phyloP scores from a whole-genome alignment of 495 filamentous ascomycete species.

The Penicillium cinerascens region DNA sequence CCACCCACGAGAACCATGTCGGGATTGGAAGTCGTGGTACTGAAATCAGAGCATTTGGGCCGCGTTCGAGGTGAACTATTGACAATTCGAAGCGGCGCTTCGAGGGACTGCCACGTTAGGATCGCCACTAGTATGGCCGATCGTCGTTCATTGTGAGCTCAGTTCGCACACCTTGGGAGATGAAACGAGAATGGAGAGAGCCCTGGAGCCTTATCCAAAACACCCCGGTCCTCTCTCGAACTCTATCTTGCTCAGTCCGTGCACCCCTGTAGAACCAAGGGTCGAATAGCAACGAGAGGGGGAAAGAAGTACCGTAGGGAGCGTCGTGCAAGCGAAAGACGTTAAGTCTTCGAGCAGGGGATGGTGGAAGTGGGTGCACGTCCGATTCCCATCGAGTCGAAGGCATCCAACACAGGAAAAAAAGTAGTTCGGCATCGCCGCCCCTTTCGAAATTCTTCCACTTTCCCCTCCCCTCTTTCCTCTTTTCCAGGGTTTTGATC shows the following conservation, averaged over 20 bases:
- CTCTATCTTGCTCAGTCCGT: constrained; percentile 11
- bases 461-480: constrained; percentile 1
- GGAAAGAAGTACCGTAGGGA: background rate
- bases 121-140: constrained; percentile 32
- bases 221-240: constrained; percentile 3
- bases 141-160: constrained; percentile 22
- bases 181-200: constrained; percentile 17
- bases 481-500: background rate
- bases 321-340: background rate
- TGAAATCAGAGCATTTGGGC: background rate
- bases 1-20: constrained; percentile 1
- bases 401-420: constrained; percentile 1
- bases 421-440: constrained; percentile 12
- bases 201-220: background rate
- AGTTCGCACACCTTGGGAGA: constrained; percentile 7
- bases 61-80: background rate
- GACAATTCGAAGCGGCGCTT: constrained; percentile 6
- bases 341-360: background rate
- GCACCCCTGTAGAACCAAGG: background rate
- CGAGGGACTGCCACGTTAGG: background rate
- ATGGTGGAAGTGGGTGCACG: background rate
- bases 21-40: background rate
- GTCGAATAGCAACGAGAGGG: background rate
- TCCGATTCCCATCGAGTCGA: constrained; percentile 1
- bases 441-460: constrained; percentile 24